Evolutionary conservation across 2,329 filamentous ascomycete species (phyloP).

Genomic region (Helotiales sp.): DNA sequence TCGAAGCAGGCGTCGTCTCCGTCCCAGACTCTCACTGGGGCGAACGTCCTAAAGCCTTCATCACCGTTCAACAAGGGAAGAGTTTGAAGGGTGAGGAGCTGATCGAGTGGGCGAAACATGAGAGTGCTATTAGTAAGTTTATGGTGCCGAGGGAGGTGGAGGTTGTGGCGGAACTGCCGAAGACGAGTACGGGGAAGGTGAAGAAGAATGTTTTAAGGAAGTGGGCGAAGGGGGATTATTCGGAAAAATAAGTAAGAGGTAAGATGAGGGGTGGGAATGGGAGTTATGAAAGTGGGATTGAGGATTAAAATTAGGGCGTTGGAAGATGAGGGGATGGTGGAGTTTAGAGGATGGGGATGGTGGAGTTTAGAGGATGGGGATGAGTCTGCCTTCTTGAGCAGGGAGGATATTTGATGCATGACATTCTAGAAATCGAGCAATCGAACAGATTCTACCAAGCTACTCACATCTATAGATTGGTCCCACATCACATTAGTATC

Average conservation of each 20-base stretch:
- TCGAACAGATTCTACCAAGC: no score
- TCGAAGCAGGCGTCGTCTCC: conserved; percentile 89
- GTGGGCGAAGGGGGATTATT: conserved; percentile 34
- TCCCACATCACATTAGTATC: no score
- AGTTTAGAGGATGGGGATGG: no score
- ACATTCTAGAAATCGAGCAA: no score
- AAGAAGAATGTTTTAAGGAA: conserved; percentile 90
- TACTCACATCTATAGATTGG: no score
- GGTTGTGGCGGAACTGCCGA: conserved; percentile 83
- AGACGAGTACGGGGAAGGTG: conserved; percentile 96
- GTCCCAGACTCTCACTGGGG: conserved; percentile 91
- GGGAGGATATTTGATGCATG: no score
- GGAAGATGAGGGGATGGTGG: no score
- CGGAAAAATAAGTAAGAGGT: conserved; percentile 16
- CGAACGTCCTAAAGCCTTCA: conserved; percentile 90
- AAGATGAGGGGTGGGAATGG: not conserved
- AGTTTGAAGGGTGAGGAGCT: conserved; percentile 64
- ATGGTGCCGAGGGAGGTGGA: conserved; percentile 79
- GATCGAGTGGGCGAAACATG: conserved; percentile 81
- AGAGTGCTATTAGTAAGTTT: conserved; percentile 82
- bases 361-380: no score
- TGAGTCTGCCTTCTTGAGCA: no score
- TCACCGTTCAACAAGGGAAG: conserved; percentile 75
- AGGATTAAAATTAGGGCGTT: no score
- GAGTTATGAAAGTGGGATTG: not conserved